These are phyloP conservation scores for Leucocoprinus leucothites DNA, from an alignment of 768 basidiomycete species.

Conservation along the genomic window DNA sequence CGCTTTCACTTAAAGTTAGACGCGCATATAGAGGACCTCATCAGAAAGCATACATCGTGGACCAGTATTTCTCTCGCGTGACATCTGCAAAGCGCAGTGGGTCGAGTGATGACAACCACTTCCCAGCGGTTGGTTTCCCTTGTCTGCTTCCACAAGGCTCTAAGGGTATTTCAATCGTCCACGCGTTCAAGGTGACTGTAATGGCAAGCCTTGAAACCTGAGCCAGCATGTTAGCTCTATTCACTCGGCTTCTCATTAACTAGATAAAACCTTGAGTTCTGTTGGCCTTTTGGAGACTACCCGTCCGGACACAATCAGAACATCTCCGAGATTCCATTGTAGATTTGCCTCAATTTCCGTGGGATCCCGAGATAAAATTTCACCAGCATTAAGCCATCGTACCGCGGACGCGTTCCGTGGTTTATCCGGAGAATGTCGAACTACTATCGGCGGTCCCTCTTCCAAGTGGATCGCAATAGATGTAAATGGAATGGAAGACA, in stretches of 20 bases:
- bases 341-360: constrained; percentile 35
- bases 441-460: constrained; percentile 39
- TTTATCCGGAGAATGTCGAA: constrained; percentile 39
- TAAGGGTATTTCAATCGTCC: constrained; percentile 66
- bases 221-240: constrained; percentile 13
- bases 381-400: constrained; percentile 29
- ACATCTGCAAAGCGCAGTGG: constrained; percentile 54
- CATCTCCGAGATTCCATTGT: constrained; percentile 53
- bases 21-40: constrained; percentile 2
- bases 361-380: background rate
- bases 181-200: constrained; percentile 55
- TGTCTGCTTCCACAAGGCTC: constrained; percentile 37
- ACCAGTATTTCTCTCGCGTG: constrained; percentile 41
- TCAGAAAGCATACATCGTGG: constrained; percentile 41
- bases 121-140: constrained; percentile 26
- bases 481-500: constrained; percentile 60
- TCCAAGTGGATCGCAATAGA: constrained; percentile 59
- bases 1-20: constrained; percentile 31
- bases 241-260: background rate
- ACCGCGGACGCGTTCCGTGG: constrained; percentile 22
- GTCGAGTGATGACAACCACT: constrained; percentile 59
- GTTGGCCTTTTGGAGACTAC: constrained; percentile 48
- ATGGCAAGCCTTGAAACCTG: constrained; percentile 46
- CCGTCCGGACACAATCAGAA: constrained; percentile 59
- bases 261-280: constrained; percentile 48